Evolutionary conservation across 352 stramenopile species (phyloP).

Genomic region (Globisporangium lucens): DNA sequence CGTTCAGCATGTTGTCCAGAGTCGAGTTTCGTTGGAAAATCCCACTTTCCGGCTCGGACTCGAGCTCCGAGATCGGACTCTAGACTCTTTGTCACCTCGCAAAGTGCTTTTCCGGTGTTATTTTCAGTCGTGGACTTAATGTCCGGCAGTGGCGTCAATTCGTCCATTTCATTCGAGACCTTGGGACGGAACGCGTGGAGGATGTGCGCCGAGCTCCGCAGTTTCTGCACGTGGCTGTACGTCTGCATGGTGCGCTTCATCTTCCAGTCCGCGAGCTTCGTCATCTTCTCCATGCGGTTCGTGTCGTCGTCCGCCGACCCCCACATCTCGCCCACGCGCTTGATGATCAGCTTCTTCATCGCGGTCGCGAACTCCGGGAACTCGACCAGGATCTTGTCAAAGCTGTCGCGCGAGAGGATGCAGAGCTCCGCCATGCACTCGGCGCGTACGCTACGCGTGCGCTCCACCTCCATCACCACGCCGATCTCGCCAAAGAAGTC

Average conservation of each 20-base stretch:
- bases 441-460: conserved; percentile 57
- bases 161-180: not conserved
- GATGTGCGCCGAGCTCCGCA: conserved; percentile 33
- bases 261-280: conserved; percentile 49
- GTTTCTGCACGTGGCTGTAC: conserved; percentile 43
- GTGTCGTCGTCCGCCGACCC: conserved; percentile 21
- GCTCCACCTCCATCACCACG: conserved; percentile 65
- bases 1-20: conserved; percentile 3
- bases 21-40: not conserved
- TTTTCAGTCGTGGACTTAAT: not conserved
- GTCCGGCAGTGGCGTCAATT: not conserved
- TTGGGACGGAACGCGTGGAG: conserved; percentile 5
- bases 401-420: conserved; percentile 53
- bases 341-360: conserved; percentile 73
- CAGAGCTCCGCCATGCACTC: conserved; percentile 68
- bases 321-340: conserved; percentile 66
- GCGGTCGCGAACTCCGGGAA: conserved; percentile 66
- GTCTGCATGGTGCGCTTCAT: conserved; percentile 59
- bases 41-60: not conserved
- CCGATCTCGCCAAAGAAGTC: conserved; percentile 70
- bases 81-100: not conserved
- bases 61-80: conserved; percentile 8
- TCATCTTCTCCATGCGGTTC: conserved; percentile 67
- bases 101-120: not conserved
- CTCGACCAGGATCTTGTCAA: conserved; percentile 68